Base-by-base conservation (phyloP, 202 grass and related monocot species). In the Carex sylvatica region DNA sequence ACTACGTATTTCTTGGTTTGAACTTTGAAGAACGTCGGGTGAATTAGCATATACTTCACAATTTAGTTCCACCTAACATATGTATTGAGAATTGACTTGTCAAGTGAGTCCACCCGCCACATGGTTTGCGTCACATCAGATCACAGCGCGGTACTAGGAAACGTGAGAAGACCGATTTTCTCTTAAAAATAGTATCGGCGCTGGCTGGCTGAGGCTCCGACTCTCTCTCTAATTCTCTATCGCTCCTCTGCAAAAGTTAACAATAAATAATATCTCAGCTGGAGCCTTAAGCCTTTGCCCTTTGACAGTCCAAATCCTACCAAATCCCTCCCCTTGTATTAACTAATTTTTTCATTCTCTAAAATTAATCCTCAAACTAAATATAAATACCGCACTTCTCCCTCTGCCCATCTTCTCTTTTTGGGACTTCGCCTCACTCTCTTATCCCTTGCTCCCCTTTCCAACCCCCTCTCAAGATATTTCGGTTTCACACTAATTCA, bases 141-240 rank as follows among this genome's bases (percentile, higher is more conserved):
- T 33, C 14, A 14, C 0, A 6, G 9, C 14, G 38, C 5, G 2
- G 16, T 54, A 54, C 22, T 30, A 16, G 23, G 46, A 74, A 74
- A 74, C 70, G 70, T 74, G 70, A 6, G 6, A 16, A 13, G 46
- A 53, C 47, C 22, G 28, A 74, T 30, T 74, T 38, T 53, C 47
- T 26, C 70, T 54, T 74, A 28, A 74, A 74, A 74, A 74, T 74
- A 74, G 70, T 4, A 74, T 44, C 1, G 15, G 9, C 15, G 51
- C 52, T 77, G 52, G 52, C n/a, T n/a, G n/a, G n/a, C n/a, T n/a
- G n/a, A n/a, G n/a, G n/a, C 26, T 10, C 15, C 0, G 35, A 55
- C 9, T 46, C 70, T 77, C 52, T 77, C 73, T 58, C 51, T 58
- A 58, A 77, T 58, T 77, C 73, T 77, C 73, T 3, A 55, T 76